phyloP scores from a whole-genome alignment of 306 rosid genomes.

The Purshia tridentata region DNA sequence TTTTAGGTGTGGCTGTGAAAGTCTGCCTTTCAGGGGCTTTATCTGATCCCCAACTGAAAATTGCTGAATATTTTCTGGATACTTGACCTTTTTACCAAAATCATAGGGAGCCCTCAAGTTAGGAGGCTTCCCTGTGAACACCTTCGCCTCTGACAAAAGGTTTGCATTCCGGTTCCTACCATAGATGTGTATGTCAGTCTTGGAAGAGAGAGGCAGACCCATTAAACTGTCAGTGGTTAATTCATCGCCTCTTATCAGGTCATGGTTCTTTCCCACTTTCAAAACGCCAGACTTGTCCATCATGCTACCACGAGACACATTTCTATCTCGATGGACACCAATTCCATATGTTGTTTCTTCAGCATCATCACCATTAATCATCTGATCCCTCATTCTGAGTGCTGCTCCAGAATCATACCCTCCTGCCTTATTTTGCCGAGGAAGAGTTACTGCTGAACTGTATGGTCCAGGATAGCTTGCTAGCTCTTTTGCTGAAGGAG shows the following conservation, averaged over 20 bases:
- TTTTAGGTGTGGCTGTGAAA: constrained; percentile 35
- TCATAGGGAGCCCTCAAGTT: constrained; percentile 49
- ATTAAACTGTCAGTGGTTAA: constrained; percentile 45
- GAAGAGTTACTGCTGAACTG: constrained; percentile 51
- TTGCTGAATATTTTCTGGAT: constrained; percentile 57
- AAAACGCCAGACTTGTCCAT: constrained; percentile 53
- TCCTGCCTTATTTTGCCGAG: constrained; percentile 46
- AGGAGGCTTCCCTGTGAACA: constrained; percentile 51
- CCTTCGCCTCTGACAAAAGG: constrained; percentile 47
- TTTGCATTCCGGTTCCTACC: constrained; percentile 45
- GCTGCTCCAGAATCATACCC: constrained; percentile 54
- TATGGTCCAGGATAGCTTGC: constrained; percentile 43
- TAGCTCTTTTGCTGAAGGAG: constrained; percentile 46
- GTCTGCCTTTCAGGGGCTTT: constrained; percentile 48
- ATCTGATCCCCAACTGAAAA: constrained; percentile 48
- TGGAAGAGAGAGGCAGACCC: constrained; percentile 59
- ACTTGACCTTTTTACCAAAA: constrained; percentile 51
- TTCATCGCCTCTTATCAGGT: constrained; percentile 50
- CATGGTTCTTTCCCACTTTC: constrained; percentile 65
- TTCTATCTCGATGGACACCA: constrained; percentile 48
- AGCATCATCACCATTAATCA: constrained; percentile 43
- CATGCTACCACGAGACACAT: constrained; percentile 31
- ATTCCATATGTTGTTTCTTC: constrained; percentile 58
- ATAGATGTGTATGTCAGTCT: constrained; percentile 50
- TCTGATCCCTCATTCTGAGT: constrained; percentile 55